phyloP scores from a whole-genome alignment of 1,284 basidiomycete species.

The Puccinia triticina region DNA sequence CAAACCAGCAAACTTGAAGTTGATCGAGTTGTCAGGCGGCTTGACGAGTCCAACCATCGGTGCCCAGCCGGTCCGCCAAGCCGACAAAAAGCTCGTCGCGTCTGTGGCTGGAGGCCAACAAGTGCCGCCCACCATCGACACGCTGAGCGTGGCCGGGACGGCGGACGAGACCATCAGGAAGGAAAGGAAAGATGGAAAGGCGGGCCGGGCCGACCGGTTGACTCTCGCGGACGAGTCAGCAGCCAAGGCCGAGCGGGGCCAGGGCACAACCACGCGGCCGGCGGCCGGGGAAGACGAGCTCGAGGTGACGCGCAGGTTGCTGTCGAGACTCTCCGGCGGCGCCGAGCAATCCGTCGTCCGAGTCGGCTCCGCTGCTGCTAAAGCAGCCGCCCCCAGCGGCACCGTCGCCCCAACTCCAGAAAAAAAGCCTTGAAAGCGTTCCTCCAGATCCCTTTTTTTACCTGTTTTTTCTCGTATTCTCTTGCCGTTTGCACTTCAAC shows the following conservation, averaged over 20 bases:
- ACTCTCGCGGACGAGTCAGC: neutral
- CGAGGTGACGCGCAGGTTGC: neutral
- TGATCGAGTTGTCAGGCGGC: slow-evolving; percentile 15
- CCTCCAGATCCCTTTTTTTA: neutral
- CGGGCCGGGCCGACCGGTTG: neutral
- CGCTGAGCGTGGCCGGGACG: neutral
- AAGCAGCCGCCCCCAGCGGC: neutral
- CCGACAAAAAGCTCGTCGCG: neutral
- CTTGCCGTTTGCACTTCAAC: neutral
- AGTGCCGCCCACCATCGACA: neutral
- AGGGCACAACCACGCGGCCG: too few species aligned
- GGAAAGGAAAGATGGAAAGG: neutral
- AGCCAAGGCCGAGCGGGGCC: neutral
- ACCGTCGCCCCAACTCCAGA: neutral
- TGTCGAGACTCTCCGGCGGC: neutral
- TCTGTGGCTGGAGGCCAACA: neutral
- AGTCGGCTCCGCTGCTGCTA: neutral
- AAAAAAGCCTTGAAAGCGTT: neutral
- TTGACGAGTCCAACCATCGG: neutral
- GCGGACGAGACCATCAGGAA: neutral
- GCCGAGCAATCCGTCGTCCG: neutral
- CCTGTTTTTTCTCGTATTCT: neutral
- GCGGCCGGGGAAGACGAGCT: neutral
- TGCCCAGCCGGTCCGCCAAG: neutral
- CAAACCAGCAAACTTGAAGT: slow-evolving; percentile 16